Evolutionary conservation across 768 basidiomycete genomes (phyloP), one percentile per base, ranked within the genome.

Genomic region (Boletus reticulatus): DNA sequence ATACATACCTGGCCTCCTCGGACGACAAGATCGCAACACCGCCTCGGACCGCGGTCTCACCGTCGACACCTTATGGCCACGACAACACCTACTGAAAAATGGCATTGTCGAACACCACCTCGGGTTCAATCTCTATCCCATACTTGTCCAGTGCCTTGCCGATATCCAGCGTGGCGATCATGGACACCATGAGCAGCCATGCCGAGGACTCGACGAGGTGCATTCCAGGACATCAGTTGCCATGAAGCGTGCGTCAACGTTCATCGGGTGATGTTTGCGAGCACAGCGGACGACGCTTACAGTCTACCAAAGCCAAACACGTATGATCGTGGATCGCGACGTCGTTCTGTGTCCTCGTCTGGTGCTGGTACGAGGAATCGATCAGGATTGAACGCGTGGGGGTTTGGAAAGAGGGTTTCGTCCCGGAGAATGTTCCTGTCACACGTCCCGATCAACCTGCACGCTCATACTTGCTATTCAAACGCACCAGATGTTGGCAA

Each of bases 171-270:
- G 82, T 82, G 1, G 84, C 82, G 12, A 88, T 70, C 67, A 84
- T 80, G 14, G 75, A 73, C 3, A 79, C 77, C 17, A 84, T 72
- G 16, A 84, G 70, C 22, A 87, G 65, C 84, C 87, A 88, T 36
- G 79, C 70, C 2, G 84, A 84, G 4, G 80, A 78, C 56, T 89
- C 87, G 54, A 83, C 81, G 31, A 89, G 77, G 64, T 86, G 72
- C 38, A 69, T 62, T 14, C 88, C 88, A 1, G 88, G 88, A 66
- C 87, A 89, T 36, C 78, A 78, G 50, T 84, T 84, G 56, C 4
- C 31, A 14, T 5, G 2, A 19, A 10, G 29, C 9, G 12, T 4
- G 20, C 16, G 16, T 60, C 19, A 60, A 27, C 27, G 8, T 27
- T 8, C 4, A 27, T 27, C 27, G 27, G 27, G 27, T 1, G 27